Conservation (phyloP, 805 yeast genomes). For the Saccharomycopsis selenospora region DNA sequence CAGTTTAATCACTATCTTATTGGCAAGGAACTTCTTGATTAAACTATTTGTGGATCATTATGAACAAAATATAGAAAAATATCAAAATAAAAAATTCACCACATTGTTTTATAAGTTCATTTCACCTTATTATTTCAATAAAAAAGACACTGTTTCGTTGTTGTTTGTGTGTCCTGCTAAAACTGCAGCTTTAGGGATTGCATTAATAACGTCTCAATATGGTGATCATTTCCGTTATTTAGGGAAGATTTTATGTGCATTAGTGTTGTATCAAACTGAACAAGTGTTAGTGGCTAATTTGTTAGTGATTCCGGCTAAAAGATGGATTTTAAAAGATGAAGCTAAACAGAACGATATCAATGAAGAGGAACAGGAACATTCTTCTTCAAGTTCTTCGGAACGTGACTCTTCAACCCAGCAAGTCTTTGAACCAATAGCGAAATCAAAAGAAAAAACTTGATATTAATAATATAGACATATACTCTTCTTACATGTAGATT, state of each 20-base stretch:
- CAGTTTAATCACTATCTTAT: conserved; percentile 52
- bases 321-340: conserved; percentile 45
- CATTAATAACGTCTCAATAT: conserved; percentile 73
- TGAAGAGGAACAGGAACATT: conserved; percentile 3
- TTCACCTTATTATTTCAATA: conserved; percentile 63
- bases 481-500: too few relatives aligned
- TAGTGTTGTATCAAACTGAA: conserved; percentile 80
- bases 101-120: conserved; percentile 32
- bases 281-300: conserved; percentile 80
- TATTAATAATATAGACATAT: background rate
- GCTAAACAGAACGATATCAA: background rate
- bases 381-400: background rate
- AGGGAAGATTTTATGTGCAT: conserved; percentile 70
- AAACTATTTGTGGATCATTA: conserved; percentile 2
- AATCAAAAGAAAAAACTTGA: background rate
- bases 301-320: conserved; percentile 55
- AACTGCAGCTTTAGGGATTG: conserved; percentile 88
- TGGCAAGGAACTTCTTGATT: conserved; percentile 38
- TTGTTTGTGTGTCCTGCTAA: conserved; percentile 90
- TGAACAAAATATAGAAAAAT: background rate
- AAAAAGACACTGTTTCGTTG: conserved; percentile 67
- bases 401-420: background rate
- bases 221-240: conserved; percentile 53
- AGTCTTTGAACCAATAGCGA: background rate
- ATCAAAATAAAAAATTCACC: background rate